Evolutionary conservation across 2,329 filamentous ascomycete species (phyloP).

Genomic region (Cladorrhinum sp.): DNA sequence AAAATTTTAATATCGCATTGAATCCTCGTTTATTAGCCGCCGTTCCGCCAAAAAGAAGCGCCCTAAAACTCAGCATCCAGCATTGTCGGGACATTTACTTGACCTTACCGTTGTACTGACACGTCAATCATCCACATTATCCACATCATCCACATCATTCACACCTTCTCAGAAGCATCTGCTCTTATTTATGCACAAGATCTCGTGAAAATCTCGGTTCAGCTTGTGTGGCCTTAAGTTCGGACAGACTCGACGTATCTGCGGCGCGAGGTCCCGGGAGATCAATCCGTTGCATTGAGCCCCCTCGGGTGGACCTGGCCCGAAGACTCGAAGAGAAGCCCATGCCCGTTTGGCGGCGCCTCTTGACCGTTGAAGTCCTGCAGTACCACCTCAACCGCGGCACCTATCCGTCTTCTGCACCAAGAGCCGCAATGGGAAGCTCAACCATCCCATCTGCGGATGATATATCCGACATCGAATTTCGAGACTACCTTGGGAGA

Average conservation of each 20-base stretch:
- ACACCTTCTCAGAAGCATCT: neutral
- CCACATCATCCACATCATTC: neutral
- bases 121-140: neutral
- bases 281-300: slow-evolving; percentile 15
- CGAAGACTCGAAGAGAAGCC: slow-evolving; percentile 18
- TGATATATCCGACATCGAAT: slow-evolving; percentile 29
- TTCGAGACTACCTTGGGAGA: slow-evolving; percentile 25
- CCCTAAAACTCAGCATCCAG: neutral
- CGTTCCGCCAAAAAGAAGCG: neutral
- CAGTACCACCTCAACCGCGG: slow-evolving; percentile 20
- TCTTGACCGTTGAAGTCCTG: slow-evolving; percentile 9
- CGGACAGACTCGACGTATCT: slow-evolving; percentile 17
- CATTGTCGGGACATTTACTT: neutral
- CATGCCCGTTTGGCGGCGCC: neutral
- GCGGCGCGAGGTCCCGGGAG: slow-evolving; percentile 24
- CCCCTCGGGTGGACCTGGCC: slow-evolving; percentile 14
- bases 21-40: neutral
- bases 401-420: slow-evolving; percentile 18
- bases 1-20: neutral
- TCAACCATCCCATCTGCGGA: slow-evolving; percentile 25
- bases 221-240: neutral
- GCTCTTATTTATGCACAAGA: neutral
- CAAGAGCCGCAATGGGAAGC: slow-evolving; percentile 34
- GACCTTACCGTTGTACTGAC: neutral
- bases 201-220: neutral